Evolutionary conservation across 176 grass and related monocot species (phyloP).

Genomic region (Poa pratensis): DNA sequence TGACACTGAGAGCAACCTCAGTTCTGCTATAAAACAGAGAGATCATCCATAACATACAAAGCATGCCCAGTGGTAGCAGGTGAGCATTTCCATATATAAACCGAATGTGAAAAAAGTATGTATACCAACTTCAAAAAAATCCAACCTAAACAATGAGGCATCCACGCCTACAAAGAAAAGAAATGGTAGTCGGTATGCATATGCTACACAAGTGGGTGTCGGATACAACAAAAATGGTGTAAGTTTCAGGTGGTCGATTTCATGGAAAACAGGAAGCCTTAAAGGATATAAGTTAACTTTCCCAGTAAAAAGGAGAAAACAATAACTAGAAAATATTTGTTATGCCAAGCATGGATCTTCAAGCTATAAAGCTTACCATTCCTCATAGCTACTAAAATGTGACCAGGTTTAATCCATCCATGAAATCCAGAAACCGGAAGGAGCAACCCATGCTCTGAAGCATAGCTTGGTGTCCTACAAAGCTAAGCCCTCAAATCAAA

Average conservation of each 20-base stretch:
- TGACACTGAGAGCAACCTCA: not conserved
- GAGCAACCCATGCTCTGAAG: not conserved
- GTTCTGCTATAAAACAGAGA: not conserved
- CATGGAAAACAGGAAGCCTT: not conserved
- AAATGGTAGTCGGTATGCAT: constrained; percentile 1
- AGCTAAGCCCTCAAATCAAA: not conserved
- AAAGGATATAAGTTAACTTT: not conserved
- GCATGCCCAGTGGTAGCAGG: not conserved
- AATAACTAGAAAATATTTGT: not conserved
- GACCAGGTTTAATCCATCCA: not conserved
- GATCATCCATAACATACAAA: not conserved
- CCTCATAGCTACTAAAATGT: not conserved
- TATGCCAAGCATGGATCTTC: not conserved
- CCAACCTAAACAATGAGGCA: constrained; percentile 12
- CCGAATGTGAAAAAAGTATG: not conserved
- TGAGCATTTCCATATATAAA: constrained; percentile 21
- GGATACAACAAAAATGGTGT: not conserved
- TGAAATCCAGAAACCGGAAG: not conserved
- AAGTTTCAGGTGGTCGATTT: not conserved
- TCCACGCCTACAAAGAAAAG: not conserved
- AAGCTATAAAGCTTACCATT: not conserved
- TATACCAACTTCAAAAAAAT: not conserved
- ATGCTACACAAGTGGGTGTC: not conserved
- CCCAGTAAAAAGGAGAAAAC: not conserved
- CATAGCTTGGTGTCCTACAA: not conserved